These are phyloP conservation scores for Heritiera fomes DNA, from an alignment of 345 rosid genomes.

Conservation along the genomic window DNA sequence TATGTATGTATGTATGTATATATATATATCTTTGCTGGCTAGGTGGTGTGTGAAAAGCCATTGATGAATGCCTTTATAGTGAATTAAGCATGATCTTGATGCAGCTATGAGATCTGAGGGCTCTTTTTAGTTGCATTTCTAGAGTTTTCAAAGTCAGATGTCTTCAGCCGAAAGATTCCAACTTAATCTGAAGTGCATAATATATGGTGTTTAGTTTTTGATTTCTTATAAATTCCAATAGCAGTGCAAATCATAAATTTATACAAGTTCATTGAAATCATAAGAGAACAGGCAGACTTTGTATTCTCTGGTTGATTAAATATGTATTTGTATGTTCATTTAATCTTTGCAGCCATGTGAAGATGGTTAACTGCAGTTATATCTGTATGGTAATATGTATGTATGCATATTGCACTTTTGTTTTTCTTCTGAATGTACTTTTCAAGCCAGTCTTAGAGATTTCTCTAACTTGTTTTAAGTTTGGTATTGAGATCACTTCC, in stretches of 20 bases:
- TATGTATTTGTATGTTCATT: background rate
- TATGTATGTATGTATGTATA: background rate
- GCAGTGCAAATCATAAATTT: background rate
- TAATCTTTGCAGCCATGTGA: background rate
- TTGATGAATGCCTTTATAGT: constrained; percentile 12
- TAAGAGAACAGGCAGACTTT: background rate
- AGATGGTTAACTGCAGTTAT: too few species aligned
- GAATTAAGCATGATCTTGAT: background rate
- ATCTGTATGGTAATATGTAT: background rate
- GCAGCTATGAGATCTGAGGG: constrained; percentile 24
- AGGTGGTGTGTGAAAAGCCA: constrained; percentile 20
- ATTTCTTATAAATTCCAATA: background rate
- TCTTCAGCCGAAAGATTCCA: background rate
- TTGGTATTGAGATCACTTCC: background rate
- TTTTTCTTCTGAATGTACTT: background rate
- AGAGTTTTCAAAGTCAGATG: background rate
- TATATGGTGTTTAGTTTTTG: background rate
- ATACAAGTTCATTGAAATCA: background rate
- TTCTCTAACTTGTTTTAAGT: background rate
- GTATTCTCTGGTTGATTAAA: constrained; percentile 5
- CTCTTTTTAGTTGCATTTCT: background rate
- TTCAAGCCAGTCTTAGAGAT: background rate
- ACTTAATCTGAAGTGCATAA: background rate
- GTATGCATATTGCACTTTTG: background rate
- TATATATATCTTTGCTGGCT: constrained; percentile 1